Evolutionary conservation across 768 basidiomycete species (phyloP).

Genomic region (Cystobasidium onofrii): DNA sequence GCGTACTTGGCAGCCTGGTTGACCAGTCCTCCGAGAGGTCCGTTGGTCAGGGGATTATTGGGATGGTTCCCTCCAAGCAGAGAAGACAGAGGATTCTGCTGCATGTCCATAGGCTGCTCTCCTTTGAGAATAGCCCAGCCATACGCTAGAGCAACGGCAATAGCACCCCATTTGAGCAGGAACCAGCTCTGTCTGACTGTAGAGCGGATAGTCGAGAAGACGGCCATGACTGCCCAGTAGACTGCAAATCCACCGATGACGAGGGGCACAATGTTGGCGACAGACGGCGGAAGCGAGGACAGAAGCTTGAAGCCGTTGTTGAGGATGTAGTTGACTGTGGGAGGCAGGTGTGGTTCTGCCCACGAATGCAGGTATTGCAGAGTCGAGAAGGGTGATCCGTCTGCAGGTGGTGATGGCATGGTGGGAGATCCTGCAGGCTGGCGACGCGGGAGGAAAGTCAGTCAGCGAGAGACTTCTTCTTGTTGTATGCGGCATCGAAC

Average conservation of each 20-base stretch:
- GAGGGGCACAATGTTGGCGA: conserved; percentile 34
- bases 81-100: neutral
- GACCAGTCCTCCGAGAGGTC: neutral
- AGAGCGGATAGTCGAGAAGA: conserved; percentile 29
- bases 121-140: neutral
- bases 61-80: neutral
- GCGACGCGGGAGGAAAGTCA: neutral
- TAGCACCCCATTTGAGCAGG: conserved; percentile 34
- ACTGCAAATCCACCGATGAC: conserved; percentile 32
- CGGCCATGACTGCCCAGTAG: conserved; percentile 35
- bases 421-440: neutral
- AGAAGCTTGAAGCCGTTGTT: neutral
- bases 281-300: conserved; percentile 11
- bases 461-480: too few species aligned
- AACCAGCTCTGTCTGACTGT: conserved; percentile 31
- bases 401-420: neutral
- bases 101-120: neutral
- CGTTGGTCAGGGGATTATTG: conserved; percentile 5
- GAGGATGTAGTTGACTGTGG: conserved; percentile 30
- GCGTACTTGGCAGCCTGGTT: neutral
- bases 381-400: conserved; percentile 8
- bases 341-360: conserved; percentile 27
- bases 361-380: conserved; percentile 15
- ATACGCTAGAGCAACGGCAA: conserved; percentile 21
- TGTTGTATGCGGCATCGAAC: too few species aligned